phyloP scores from a whole-genome alignment of 805 yeast species.

The Candida anglica region DNA sequence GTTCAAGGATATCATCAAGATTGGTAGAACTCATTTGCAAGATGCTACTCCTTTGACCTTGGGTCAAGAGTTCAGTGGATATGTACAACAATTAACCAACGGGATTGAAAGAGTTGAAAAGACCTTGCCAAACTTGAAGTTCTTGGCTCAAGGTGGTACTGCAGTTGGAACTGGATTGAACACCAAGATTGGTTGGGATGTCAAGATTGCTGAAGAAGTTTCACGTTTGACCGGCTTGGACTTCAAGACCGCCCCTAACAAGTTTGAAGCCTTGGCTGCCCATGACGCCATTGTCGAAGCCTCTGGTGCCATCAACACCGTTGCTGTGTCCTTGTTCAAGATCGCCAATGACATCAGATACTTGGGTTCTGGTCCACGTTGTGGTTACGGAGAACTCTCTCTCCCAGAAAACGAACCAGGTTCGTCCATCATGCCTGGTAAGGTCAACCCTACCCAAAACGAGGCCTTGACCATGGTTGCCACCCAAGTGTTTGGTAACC shows the following conservation, averaged over 20 bases:
- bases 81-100: conserved; percentile 32
- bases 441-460: conserved; percentile 38
- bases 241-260: conserved; percentile 36
- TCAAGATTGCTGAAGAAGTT: conserved; percentile 29
- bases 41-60: conserved; percentile 39
- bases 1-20: conserved; percentile 32
- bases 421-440: conserved; percentile 40
- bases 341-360: conserved; percentile 38
- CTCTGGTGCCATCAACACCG: conserved; percentile 37
- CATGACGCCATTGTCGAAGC: conserved; percentile 38
- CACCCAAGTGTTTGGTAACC: conserved; percentile 37
- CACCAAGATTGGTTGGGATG: conserved; percentile 35
- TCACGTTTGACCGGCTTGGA: conserved; percentile 28
- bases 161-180: conserved; percentile 41
- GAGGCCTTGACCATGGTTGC: conserved; percentile 40
- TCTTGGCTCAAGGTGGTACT: conserved; percentile 38
- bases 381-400: conserved; percentile 37
- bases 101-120: conserved; percentile 31
- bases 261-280: conserved; percentile 39
- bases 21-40: conserved; percentile 39
- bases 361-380: conserved; percentile 38
- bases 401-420: conserved; percentile 40
- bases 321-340: conserved; percentile 34
- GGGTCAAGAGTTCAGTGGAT: conserved; percentile 38
- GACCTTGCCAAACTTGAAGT: conserved; percentile 28